Evolutionary conservation across 2,329 filamentous ascomycete genomes (phyloP), one percentile per base, ranked within the genome.

Genomic region (Talaromyces sp.): DNA sequence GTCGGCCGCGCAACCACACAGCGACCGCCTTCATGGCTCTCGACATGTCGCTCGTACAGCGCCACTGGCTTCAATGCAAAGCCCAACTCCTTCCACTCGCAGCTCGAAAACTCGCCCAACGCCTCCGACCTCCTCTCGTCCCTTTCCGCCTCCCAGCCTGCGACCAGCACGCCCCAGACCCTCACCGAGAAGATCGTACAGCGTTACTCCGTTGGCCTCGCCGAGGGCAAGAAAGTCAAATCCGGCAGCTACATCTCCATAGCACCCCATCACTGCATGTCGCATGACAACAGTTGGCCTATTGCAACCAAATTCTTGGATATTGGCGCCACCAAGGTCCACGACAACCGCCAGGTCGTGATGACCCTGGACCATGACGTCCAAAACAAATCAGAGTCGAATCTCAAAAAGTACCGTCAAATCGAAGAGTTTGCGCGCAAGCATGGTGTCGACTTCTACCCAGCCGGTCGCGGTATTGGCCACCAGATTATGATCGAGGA

Each of bases 111-210:
- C 28, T n/a, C 49, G 7, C 25, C 49, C 49, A 53, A 53, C 10
- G 25, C 49, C 27, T n/a, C 25, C 25, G 49, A 53, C 27, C 49
- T 53, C 49, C 27, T 53, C 25, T 27, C 49, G 11, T 53, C 49
- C 64, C 86, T 96, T 65, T 86, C 89, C 47, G 84, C 88, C 70
- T 84, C 88, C 70, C 90, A 91, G 75, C 47, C 47, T 3, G 84
- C 62, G 36, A 60, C 65, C 9, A 68, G 70, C 19, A 75, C 77
- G 2, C 84, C 90, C 0, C 92, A 96, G 76, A 97, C 91, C 2
- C 77, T 96, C 57, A 95, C 91, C 2, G 93, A 97, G 75, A 96
- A 96, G 81, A 96, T 97, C 62, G 88, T 96, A 0, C 93, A 97
- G 74, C 78, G 83, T 17, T 88, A 96, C 75, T 84, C 91, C 0